Conservation (phyloP, 1,284 basidiomycete genomes). For the Ustanciosporium gigantosporum region DNA sequence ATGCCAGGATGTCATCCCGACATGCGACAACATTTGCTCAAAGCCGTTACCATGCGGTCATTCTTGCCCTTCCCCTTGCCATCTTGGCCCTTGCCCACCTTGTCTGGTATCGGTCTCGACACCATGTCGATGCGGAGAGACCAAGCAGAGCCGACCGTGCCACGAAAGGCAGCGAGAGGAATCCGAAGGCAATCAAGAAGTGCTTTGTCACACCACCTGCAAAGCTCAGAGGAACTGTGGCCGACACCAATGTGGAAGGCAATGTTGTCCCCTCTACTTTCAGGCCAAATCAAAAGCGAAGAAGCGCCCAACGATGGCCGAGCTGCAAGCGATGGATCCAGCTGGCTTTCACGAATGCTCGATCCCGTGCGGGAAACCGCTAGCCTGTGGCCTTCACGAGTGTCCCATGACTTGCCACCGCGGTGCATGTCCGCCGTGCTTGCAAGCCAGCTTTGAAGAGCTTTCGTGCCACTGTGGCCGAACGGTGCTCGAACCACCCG, state of each 20-base stretch:
- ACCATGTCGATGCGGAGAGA: conserved; percentile 59
- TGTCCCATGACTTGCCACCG: conserved; percentile 57
- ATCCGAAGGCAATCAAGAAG: conserved; percentile 38
- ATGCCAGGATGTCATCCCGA: conserved; percentile 53
- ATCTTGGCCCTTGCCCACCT: conserved; percentile 52
- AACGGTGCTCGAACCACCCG: conserved; percentile 58
- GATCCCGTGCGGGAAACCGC: conserved; percentile 45
- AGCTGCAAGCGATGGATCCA: conserved; percentile 50
- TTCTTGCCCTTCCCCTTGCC: conserved; percentile 42
- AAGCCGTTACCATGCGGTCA: conserved; percentile 49
- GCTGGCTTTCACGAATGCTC: conserved; percentile 54
- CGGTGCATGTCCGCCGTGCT: conserved; percentile 56
- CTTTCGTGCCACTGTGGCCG: conserved; percentile 56
- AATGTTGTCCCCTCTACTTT: conserved; percentile 56
- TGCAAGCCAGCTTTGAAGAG: conserved; percentile 58
- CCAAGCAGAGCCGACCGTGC: conserved; percentile 45
- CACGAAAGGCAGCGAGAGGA: conserved; percentile 37
- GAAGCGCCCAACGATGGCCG: conserved; percentile 38
- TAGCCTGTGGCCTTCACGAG: conserved; percentile 52
- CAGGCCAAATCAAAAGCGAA: conserved; percentile 48
- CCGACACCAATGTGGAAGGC: conserved; percentile 48
- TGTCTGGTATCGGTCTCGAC: conserved; percentile 45
- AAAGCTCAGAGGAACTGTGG: conserved; percentile 52
- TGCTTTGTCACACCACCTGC: conserved; percentile 48
- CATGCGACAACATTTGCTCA: conserved; percentile 46